A percentile compares a stretch with the other conserved stretches of the same genome.
Evolutionary conservation across 2,329 filamentous ascomycete species (phyloP).

Genomic region (Lecanicillium sp.): DNA sequence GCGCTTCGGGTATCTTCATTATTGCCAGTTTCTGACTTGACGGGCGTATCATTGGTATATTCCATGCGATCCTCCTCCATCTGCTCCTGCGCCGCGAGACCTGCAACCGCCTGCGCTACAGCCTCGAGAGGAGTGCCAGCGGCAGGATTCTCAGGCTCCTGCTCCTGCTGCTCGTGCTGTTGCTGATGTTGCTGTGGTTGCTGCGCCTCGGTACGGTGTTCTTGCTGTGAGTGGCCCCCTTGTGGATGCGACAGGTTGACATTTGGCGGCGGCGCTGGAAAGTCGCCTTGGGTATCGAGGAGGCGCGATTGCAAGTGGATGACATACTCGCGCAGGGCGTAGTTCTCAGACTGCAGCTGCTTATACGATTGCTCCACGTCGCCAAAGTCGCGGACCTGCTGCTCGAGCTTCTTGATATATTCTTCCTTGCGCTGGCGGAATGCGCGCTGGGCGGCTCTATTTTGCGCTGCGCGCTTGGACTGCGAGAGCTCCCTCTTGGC

Average conservation of each 20-base stretch:
- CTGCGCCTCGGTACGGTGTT: slow-evolving; percentile 3
- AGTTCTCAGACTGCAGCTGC: slow-evolving; percentile 79
- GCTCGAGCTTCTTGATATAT: slow-evolving; percentile 95
- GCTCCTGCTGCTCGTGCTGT: slow-evolving; percentile 17
- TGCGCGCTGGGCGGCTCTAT: slow-evolving; percentile 92
- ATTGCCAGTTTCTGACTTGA: slow-evolving; percentile 28
- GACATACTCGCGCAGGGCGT: slow-evolving; percentile 84
- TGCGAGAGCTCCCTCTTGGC: slow-evolving; percentile 82
- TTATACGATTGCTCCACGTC: slow-evolving; percentile 72
- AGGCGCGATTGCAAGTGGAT: slow-evolving; percentile 82
- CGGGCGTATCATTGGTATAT: slow-evolving; percentile 19
- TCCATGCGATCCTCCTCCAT: slow-evolving; percentile 25
- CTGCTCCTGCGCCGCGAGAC: slow-evolving; percentile 33
- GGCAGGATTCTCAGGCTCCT: slow-evolving; percentile 16
- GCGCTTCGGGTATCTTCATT: slow-evolving; percentile 37
- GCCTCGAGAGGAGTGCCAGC: slow-evolving; percentile 35
- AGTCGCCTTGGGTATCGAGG: slow-evolving; percentile 74
- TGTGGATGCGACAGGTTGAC: slow-evolving; percentile 50
- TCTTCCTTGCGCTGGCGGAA: slow-evolving; percentile 97
- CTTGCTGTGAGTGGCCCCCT: slow-evolving; percentile 10
- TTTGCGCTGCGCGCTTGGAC: slow-evolving; percentile 93
- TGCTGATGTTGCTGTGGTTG: slow-evolving; percentile 3
- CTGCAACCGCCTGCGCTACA: slow-evolving; percentile 41
- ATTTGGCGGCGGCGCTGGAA: slow-evolving; percentile 74
- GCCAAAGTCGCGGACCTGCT: slow-evolving; percentile 76